Conservation (phyloP, 169 alveolate genomes). For the Plasmodium inui region DNA sequence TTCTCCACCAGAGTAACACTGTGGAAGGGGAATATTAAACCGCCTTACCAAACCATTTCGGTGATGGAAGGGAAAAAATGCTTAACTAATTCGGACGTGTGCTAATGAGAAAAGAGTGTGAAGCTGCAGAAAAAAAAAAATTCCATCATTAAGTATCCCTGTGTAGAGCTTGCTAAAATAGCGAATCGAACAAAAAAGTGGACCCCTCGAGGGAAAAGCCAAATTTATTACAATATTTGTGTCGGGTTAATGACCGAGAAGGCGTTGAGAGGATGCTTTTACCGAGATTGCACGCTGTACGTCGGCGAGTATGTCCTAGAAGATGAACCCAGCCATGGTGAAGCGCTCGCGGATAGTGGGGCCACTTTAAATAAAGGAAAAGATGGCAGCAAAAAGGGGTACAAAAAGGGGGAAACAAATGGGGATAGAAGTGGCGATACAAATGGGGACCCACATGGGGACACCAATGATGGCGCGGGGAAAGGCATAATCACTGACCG, state of each 20-base stretch:
- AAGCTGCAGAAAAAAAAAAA: neutral
- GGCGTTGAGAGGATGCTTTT: slow-evolving; percentile 18
- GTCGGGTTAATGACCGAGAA: slow-evolving; percentile 15
- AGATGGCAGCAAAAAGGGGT: neutral
- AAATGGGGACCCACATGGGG: neutral
- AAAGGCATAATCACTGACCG: neutral
- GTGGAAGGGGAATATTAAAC: neutral
- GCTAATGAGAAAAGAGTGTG: neutral
- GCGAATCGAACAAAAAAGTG: neutral
- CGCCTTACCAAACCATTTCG: neutral
- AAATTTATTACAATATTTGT: neutral
- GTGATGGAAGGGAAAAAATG: neutral
- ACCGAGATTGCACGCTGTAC: slow-evolving; percentile 27
- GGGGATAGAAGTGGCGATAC: neutral
- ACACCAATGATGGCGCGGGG: neutral
- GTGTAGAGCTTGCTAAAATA: neutral
- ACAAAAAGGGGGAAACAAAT: neutral
- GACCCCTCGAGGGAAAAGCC: neutral
- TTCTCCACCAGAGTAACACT: neutral
- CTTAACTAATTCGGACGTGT: neutral
- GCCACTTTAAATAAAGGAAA: neutral
- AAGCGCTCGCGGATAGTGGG: neutral
- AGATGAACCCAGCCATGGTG: neutral
- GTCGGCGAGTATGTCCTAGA: slow-evolving; percentile 35
- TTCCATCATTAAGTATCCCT: neutral